Conservation (phyloP, 2,329 filamentous ascomycete species). For the Aureobasidium mangrovei region DNA sequence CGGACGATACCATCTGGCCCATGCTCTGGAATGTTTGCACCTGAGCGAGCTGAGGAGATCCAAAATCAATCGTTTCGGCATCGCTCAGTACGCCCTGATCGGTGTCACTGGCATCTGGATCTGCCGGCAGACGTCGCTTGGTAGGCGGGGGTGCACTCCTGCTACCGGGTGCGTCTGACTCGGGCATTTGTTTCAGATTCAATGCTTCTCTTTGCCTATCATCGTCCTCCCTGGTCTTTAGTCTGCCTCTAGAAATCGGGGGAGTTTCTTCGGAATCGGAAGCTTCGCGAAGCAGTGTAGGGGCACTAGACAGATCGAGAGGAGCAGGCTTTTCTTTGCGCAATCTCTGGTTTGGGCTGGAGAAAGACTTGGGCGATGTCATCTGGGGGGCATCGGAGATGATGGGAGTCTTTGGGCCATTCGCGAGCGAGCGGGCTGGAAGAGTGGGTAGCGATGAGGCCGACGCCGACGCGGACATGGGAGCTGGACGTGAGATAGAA, state of each 20-base stretch:
- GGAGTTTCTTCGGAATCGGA: conserved; percentile 5
- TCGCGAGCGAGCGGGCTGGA: conserved; percentile 1
- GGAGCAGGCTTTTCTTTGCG: conserved; percentile 82
- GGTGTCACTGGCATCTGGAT: conserved; percentile 4
- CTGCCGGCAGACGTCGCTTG: not conserved
- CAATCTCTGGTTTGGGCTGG: conserved; percentile 30
- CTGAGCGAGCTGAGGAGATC: conserved; percentile 16
- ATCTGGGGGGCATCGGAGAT: not conserved
- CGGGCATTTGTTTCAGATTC: conserved; percentile 55
- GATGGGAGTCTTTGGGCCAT: not conserved
- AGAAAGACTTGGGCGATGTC: conserved; percentile 13
- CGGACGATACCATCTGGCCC: conserved; percentile 11
- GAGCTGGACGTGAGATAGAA: not conserved
- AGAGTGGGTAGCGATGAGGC: not conserved
- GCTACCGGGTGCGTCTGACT: conserved; percentile 61
- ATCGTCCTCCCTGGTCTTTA: conserved; percentile 81
- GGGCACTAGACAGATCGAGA: conserved; percentile 52
- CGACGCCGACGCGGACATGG: conserved; percentile 6
- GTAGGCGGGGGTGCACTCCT: conserved; percentile 29
- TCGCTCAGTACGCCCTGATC: conserved; percentile 3
- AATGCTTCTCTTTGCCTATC: conserved; percentile 66
- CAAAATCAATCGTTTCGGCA: conserved; percentile 12
- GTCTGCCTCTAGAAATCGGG: conserved; percentile 49
- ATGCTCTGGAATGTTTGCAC: conserved; percentile 17
- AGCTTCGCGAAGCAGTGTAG: conserved; percentile 5